Percentiles rank a stretch among this genome's conserved stretches.
Conservation (phyloP, 495 filamentous ascomycete genomes). For the Tirmania nivea region DNA sequence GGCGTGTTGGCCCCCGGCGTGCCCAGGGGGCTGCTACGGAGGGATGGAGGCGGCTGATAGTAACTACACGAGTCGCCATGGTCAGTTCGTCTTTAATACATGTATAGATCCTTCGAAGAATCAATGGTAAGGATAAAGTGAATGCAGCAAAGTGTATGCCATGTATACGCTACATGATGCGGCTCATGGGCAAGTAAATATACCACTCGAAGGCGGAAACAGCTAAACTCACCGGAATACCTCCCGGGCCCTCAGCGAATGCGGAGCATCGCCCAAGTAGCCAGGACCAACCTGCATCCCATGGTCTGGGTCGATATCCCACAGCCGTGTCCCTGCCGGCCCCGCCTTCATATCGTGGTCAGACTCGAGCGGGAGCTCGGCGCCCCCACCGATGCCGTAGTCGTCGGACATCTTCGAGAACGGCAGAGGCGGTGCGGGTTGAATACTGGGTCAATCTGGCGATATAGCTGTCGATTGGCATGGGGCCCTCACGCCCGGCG, state of each 20-base stretch:
- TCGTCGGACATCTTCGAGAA: too few relatives aligned
- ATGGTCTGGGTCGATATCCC: constrained; percentile 2
- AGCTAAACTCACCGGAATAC: constrained; percentile 16
- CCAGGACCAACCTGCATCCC: constrained; percentile 1
- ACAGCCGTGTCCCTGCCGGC: too few relatives aligned
- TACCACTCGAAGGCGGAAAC: too few relatives aligned
- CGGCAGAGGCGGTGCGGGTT: too few relatives aligned
- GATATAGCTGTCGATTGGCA: too few relatives aligned
- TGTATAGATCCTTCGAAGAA: not conserved
- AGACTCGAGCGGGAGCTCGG: too few relatives aligned
- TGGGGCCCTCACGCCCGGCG: too few relatives aligned
- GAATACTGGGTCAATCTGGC: too few relatives aligned
- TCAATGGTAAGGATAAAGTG: not conserved
- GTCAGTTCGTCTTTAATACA: not conserved
- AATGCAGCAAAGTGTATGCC: not conserved
- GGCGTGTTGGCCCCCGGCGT: constrained; percentile 2
- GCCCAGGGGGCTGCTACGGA: not conserved
- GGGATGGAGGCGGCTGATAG: not conserved
- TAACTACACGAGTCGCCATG: not conserved
- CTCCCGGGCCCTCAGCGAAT: constrained; percentile 12
- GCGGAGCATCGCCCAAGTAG: constrained; percentile 5
- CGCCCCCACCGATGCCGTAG: too few relatives aligned
- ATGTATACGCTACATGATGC: too few relatives aligned
- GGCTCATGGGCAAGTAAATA: too few relatives aligned
- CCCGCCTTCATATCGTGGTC: too few relatives aligned